Evolutionary conservation across 1,139 yeast species (phyloP).

Genomic region (Arxiozyma telluris): DNA sequence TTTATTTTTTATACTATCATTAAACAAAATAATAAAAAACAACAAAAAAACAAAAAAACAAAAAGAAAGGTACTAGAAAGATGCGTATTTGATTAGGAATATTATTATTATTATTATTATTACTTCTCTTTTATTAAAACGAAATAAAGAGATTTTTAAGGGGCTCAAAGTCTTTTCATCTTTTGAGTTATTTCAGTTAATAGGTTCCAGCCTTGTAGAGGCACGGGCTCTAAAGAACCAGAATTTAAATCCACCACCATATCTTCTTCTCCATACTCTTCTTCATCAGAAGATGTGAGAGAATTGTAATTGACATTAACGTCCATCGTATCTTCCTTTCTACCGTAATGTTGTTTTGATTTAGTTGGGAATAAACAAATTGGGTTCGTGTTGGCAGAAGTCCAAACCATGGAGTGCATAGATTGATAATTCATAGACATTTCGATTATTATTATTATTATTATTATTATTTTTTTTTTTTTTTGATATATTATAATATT

Average conservation of each 20-base stretch:
- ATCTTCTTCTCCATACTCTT: constrained; percentile 19
- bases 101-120: too few species aligned
- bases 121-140: too few species aligned
- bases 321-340: not conserved
- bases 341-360: not conserved
- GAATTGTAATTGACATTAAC: not conserved
- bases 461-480: not conserved
- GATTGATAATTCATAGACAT: constrained; percentile 1
- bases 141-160: not conserved
- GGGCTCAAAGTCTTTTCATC: constrained; percentile 15
- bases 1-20: not conserved
- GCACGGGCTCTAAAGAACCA: constrained; percentile 23
- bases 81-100: not conserved
- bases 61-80: too few species aligned
- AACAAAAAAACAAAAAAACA: too few species aligned
- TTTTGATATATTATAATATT: too few species aligned
- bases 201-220: constrained; percentile 18
- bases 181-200: constrained; percentile 21
- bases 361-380: not conserved
- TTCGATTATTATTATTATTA: too few species aligned
- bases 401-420: constrained; percentile 2
- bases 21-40: too few species aligned
- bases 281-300: not conserved
- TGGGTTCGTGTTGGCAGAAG: not conserved
- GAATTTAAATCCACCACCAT: constrained; percentile 26